Percentiles rank a stretch among this genome's conserved stretches.
Evolutionary conservation across 2,329 filamentous ascomycete genomes (phyloP).

Genomic region (Lasiodiplodia sp.): DNA sequence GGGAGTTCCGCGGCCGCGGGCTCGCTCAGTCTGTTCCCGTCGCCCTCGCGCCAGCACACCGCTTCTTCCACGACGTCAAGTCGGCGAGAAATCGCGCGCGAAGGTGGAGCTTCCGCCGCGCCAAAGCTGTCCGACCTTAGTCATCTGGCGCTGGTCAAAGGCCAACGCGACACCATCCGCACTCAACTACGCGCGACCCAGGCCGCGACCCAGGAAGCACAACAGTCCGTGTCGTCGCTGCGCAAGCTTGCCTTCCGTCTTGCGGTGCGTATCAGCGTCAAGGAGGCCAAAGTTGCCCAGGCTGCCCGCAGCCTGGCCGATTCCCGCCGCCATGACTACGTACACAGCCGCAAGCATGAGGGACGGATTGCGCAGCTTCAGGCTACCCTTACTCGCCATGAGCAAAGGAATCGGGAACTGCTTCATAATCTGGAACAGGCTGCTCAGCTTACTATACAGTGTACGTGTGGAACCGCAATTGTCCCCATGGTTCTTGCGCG

Average conservation of each 20-base stretch:
- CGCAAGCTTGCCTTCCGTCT: slow-evolving; percentile 48
- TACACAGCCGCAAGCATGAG: slow-evolving; percentile 39
- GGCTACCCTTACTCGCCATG: slow-evolving; percentile 42
- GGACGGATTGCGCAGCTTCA: slow-evolving; percentile 42
- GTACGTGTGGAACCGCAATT: slow-evolving; percentile 34
- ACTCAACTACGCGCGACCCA: slow-evolving; percentile 44
- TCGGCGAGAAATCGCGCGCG: slow-evolving; percentile 16
- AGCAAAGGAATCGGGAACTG: slow-evolving; percentile 47
- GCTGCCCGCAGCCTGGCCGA: slow-evolving; percentile 42
- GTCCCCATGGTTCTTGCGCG: slow-evolving; percentile 21
- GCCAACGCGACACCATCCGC: slow-evolving; percentile 43
- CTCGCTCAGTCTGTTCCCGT: slow-evolving; percentile 25
- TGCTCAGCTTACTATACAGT: slow-evolving; percentile 45
- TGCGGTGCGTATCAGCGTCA: slow-evolving; percentile 49
- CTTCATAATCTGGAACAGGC: slow-evolving; percentile 46
- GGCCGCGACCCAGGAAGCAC: slow-evolving; percentile 43
- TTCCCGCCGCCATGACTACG: slow-evolving; percentile 42
- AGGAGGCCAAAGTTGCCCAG: slow-evolving; percentile 47
- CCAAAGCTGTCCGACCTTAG: slow-evolving; percentile 18
- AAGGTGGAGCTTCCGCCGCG: slow-evolving; percentile 13
- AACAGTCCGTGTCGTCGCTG: slow-evolving; percentile 44
- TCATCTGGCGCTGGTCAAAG: slow-evolving; percentile 45
- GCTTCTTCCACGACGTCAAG: slow-evolving; percentile 26
- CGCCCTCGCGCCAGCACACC: slow-evolving; percentile 25
- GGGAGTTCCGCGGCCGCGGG: slow-evolving; percentile 17